A percentile compares a stretch with the other conserved stretches of the same genome.
Evolutionary conservation across 352 stramenopile genomes (phyloP).

Genomic region (Blastocystis sp.): DNA sequence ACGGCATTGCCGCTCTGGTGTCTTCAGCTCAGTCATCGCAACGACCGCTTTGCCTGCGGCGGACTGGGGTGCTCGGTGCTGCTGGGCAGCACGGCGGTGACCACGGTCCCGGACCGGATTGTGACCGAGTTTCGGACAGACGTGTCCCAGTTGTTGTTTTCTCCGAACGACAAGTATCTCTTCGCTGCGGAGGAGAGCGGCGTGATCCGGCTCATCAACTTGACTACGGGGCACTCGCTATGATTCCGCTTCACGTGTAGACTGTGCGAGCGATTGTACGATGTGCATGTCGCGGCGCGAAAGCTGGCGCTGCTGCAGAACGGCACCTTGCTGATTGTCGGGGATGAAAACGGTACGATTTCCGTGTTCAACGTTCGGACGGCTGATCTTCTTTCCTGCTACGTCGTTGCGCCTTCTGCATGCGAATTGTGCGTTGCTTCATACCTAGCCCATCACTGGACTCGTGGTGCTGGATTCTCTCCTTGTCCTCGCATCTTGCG

Average conservation of each 20-base stretch:
- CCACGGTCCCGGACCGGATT: background rate
- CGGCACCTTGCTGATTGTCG: constrained; percentile 2
- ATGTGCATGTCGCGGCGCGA: background rate
- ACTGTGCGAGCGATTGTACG: background rate
- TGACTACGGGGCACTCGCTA: background rate
- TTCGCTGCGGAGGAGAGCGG: constrained; percentile 14
- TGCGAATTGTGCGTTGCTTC: background rate
- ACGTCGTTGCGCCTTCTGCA: background rate
- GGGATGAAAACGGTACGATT: constrained; percentile 21
- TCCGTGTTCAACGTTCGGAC: constrained; percentile 5
- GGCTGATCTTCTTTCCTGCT: background rate
- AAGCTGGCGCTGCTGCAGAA: background rate
- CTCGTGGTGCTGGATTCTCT: background rate
- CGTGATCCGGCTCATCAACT: constrained; percentile 21
- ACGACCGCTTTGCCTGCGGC: constrained; percentile 16
- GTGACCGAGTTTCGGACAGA: background rate
- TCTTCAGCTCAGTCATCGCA: constrained; percentile 23
- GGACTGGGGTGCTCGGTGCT: constrained; percentile 23
- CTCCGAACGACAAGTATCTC: constrained; percentile 22
- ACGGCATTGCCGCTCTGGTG: constrained; percentile 12
- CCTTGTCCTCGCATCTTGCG: background rate
- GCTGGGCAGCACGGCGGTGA: background rate
- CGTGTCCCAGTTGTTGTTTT: constrained; percentile 3
- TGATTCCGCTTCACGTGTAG: background rate
- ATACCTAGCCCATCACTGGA: constrained; percentile 13